Evolutionary conservation across 257 asterid species (phyloP), one percentile per base, ranked within the genome.

Genomic region (Nicotiana knightiana): DNA sequence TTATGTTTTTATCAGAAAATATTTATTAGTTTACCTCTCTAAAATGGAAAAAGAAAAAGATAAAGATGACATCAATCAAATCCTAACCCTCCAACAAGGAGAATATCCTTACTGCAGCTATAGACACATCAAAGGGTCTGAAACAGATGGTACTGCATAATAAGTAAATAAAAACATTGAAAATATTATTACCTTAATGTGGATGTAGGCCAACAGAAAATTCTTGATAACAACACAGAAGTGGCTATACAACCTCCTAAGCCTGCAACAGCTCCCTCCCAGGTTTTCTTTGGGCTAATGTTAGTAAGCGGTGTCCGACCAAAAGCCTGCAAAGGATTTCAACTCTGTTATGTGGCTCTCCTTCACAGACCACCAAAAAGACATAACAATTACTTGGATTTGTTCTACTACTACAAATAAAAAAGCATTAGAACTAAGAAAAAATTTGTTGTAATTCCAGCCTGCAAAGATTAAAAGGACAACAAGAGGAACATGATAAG

Each of bases 231-330:
- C 82, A 94, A 81, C 81, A 91, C 88, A 83, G 96, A 89, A 43
- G 93, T 91, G 15, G 91, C 90, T 84, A 94, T 86, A 84, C 98
- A 96, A 81, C 98, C 98, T 85, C 96, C 90, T 76, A 96, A 83
- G 9, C 99, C 99, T 37, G 91, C 91, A 81, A 90, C 80, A 84
- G 94, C 96, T 85, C 99, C 99, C 86, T 96, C 98, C 99, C 98
- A 96, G 32, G 99, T 96, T 91, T 96, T 96, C 86, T 96, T 96
- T 55, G 99, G 99, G 88, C 99, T 94, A 78, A 96, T 87, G 33
- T 87, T 66, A 24, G 96, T 94, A 63, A 96, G 97, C 5, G 97
- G 99, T 46, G 98, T 96, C 86, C 97, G 91, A 85, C 99, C 99
- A 88, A 94, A 94, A 24, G 93, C 94, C 99, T 96, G 89, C 86